These are phyloP conservation scores for bread wheat (Triticum aestivum) DNA, from an alignment of 176 grass and related monocot species.

Conservation along the genomic window IWGSC_CS_RefSeq_v2.1 NC_057797.1:688042778-688043277, in stretches of 20 bases:
- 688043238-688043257: background rate
- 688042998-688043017: background rate
- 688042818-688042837: background rate
- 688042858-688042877: background rate
- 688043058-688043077: background rate
- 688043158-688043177: background rate
- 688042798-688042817: background rate
- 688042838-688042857: background rate
- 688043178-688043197: background rate
- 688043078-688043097: background rate
- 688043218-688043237: background rate
- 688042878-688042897: background rate
- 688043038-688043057: background rate
- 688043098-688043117: background rate
- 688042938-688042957: background rate
- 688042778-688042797: background rate
- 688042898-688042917: background rate
- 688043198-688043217: background rate
- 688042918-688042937: background rate
- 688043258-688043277: background rate
- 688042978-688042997: background rate
- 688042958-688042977: background rate
- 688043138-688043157: background rate
- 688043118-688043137: background rate
- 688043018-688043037: background rate